Conservation (phyloP, 768 basidiomycete species). For the Sarcodon sp. region DNA sequence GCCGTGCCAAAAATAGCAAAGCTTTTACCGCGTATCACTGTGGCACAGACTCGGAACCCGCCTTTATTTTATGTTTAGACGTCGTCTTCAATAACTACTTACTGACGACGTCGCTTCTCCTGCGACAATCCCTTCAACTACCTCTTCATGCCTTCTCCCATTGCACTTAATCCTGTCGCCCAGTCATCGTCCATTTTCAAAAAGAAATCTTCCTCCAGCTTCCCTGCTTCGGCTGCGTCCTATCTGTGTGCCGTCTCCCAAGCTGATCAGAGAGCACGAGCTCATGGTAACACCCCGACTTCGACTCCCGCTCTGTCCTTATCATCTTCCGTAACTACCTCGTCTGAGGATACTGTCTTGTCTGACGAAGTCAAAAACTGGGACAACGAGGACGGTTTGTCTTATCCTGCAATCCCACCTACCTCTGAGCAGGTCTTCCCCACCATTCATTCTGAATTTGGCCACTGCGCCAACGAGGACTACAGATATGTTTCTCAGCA, state of each 20-base stretch:
- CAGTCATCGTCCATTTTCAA: conserved; percentile 46
- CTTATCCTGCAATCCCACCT: conserved; percentile 52
- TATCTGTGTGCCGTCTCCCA: conserved; percentile 49
- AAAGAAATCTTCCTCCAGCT: conserved; percentile 23
- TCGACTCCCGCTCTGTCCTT: conserved; percentile 64
- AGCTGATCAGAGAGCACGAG: conserved; percentile 56
- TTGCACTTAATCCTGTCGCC: conserved; percentile 43
- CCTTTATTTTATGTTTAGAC: too few relatives aligned
- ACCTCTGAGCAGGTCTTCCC: conserved; percentile 71
- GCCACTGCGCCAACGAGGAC: conserved; percentile 71
- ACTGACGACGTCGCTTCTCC: too few relatives aligned
- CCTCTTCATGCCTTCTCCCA: conserved; percentile 39
- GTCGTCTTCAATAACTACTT: too few relatives aligned
- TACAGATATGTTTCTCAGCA: conserved; percentile 63
- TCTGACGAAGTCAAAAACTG: conserved; percentile 29
- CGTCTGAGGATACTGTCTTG: conserved; percentile 55
- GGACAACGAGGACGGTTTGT: conserved; percentile 34
- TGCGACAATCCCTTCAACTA: too few relatives aligned
- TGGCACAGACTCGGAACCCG: too few relatives aligned
- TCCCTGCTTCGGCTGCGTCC: conserved; percentile 36
- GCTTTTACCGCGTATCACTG: too few relatives aligned
- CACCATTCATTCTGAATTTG: conserved; percentile 85
- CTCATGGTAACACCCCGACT: conserved; percentile 29
- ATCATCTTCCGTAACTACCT: conserved; percentile 58
- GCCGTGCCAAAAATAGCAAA: too few relatives aligned